Conservation (phyloP, 306 rosid species). For the Nissolia schottii region DNA sequence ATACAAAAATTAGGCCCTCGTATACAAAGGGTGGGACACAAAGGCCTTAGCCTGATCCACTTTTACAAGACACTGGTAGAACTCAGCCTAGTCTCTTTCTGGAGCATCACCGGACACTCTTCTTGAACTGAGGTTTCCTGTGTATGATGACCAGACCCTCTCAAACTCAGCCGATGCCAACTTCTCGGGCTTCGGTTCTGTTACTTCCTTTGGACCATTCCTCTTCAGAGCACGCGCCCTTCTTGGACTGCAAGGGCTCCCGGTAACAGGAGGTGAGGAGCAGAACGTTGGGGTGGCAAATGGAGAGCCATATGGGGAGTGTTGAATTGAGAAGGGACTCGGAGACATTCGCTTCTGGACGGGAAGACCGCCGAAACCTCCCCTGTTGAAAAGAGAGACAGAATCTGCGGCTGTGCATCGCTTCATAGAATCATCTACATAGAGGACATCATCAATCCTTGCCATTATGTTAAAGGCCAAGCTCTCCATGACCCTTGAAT, state of each 20-base stretch:
- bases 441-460: slow-evolving; percentile 85
- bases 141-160: slow-evolving; percentile 73
- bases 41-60: slow-evolving; percentile 23
- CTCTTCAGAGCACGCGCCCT: slow-evolving; percentile 42
- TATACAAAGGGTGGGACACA: slow-evolving; percentile 20
- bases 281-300: slow-evolving; percentile 78
- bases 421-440: slow-evolving; percentile 74
- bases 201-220: slow-evolving; percentile 30
- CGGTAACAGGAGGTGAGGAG: slow-evolving; percentile 63
- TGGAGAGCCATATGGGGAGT: slow-evolving; percentile 76
- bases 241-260: slow-evolving; percentile 86
- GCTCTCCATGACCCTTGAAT: slow-evolving; percentile 97
- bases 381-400: slow-evolving; percentile 56
- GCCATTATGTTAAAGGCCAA: slow-evolving; percentile 95
- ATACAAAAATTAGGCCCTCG: slow-evolving; percentile 42
- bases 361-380: slow-evolving; percentile 75
- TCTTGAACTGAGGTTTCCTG: slow-evolving; percentile 71
- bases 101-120: slow-evolving; percentile 74
- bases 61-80: not conserved
- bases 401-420: slow-evolving; percentile 66
- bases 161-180: slow-evolving; percentile 48
- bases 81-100: slow-evolving; percentile 62
- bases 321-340: slow-evolving; percentile 87
- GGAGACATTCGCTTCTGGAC: slow-evolving; percentile 87
- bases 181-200: slow-evolving; percentile 41